Conservation (phyloP, 2,329 filamentous ascomycete genomes). For the Pestalotiopsis sp. region DNA sequence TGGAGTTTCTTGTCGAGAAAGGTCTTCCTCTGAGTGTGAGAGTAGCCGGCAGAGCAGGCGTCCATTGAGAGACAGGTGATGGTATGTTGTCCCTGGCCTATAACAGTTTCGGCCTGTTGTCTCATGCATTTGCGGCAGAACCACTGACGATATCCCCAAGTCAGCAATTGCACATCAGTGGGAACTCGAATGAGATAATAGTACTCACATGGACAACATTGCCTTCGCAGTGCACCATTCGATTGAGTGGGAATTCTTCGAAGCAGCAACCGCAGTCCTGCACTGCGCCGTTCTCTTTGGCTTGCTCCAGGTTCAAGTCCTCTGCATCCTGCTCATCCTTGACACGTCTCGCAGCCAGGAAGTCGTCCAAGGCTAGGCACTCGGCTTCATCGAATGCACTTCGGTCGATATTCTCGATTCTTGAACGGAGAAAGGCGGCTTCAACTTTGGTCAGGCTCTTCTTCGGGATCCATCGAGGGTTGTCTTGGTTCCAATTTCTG, state of each 20-base stretch:
- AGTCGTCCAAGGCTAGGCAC: slow-evolving; percentile 40
- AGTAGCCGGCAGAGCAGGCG: slow-evolving; percentile 66
- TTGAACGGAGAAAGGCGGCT: slow-evolving; percentile 19
- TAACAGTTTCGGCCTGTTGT: slow-evolving; percentile 65
- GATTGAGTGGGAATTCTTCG: slow-evolving; percentile 64
- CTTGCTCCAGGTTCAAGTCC: slow-evolving; percentile 39
- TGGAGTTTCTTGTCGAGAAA: slow-evolving; percentile 62
- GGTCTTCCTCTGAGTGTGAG: slow-evolving; percentile 51
- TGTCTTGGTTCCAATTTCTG: slow-evolving; percentile 21
- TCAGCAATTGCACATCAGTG: not conserved
- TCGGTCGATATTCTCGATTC: slow-evolving; percentile 20
- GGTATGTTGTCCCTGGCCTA: slow-evolving; percentile 70
- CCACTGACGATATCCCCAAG: slow-evolving; percentile 33
- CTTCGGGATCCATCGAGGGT: slow-evolving; percentile 31
- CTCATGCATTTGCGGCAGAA: slow-evolving; percentile 73
- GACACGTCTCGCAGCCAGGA: slow-evolving; percentile 37
- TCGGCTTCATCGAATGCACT: slow-evolving; percentile 19
- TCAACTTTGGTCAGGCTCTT: slow-evolving; percentile 23
- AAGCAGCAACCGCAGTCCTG: slow-evolving; percentile 77
- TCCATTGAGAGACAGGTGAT: slow-evolving; percentile 72
- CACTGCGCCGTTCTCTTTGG: slow-evolving; percentile 52
- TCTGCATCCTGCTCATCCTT: slow-evolving; percentile 28
- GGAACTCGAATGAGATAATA: not conserved
- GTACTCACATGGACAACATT: slow-evolving; percentile 47
- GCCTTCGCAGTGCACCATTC: slow-evolving; percentile 69